Evolutionary conservation across 2,329 filamentous ascomycete species (phyloP).

Genomic region (Cryphonectria parasitica): DNA sequence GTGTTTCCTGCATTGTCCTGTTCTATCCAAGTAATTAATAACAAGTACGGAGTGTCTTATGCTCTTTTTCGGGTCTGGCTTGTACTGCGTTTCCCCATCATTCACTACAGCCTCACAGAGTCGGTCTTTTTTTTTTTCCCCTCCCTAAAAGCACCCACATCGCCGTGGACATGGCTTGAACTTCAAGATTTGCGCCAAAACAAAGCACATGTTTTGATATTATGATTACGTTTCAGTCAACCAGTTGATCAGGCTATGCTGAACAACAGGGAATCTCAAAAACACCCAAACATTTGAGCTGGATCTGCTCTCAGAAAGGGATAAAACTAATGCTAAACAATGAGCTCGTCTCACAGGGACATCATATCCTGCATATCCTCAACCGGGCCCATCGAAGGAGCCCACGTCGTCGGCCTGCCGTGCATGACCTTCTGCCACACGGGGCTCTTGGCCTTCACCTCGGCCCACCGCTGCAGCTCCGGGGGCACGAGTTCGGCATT

Average conservation of each 20-base stretch:
- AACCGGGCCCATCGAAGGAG: neutral
- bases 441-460: neutral
- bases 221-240: neutral
- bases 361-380: slow-evolving; percentile 3
- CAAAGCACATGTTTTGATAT: neutral
- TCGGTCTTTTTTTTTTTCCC: no score
- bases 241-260: neutral
- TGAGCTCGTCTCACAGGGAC: neutral
- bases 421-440: neutral
- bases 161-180: no score
- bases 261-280: neutral
- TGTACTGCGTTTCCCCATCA: no score
- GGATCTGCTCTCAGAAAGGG: no score
- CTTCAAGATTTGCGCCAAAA: no score
- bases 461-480: neutral
- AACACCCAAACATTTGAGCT: no score
- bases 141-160: no score
- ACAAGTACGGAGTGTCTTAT: no score
- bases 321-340: neutral
- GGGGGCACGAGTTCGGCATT: neutral
- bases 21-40: no score
- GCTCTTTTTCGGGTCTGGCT: no score
- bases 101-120: no score
- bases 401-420: neutral
- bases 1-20: no score